Evolutionary conservation across 2,329 filamentous ascomycete species (phyloP).

Genomic region (Colletotrichum navitas): DNA sequence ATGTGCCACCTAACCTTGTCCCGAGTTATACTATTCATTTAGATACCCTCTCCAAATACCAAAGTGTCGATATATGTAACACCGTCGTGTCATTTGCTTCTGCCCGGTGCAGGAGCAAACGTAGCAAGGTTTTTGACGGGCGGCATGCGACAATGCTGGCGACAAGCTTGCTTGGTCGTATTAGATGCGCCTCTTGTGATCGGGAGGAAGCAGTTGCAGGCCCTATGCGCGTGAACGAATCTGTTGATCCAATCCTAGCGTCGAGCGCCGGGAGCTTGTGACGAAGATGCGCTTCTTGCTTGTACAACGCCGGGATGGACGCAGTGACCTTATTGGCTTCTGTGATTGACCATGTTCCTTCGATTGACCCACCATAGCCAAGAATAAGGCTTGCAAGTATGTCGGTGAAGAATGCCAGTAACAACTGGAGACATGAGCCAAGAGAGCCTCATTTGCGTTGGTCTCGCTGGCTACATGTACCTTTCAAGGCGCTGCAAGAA

Average conservation of each 20-base stretch:
- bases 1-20: neutral
- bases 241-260: slow-evolving; percentile 1
- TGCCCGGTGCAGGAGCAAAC: neutral
- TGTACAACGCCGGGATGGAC: slow-evolving; percentile 13
- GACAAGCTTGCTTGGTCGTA: slow-evolving; percentile 27
- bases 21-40: slow-evolving; percentile 21
- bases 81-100: slow-evolving; percentile 4
- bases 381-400: neutral
- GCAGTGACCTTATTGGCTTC: slow-evolving; percentile 12
- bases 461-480: slow-evolving; percentile 7
- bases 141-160: slow-evolving; percentile 10
- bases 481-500: neutral
- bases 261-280: slow-evolving; percentile 12
- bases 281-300: slow-evolving; percentile 3
- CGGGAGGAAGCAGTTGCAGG: slow-evolving; percentile 18
- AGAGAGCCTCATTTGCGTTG: slow-evolving; percentile 27
- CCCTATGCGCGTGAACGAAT: slow-evolving; percentile 18
- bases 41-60: slow-evolving; percentile 39
- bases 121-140: slow-evolving; percentile 1
- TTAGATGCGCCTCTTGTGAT: slow-evolving; percentile 34
- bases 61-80: slow-evolving; percentile 22
- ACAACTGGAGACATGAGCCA: slow-evolving; percentile 32
- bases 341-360: neutral
- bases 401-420: slow-evolving; percentile 22
- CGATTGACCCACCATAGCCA: slow-evolving; percentile 3